Evolutionary conservation across 208 protist genomes (phyloP).

Genomic region (Leishmania gerbilli): DNA sequence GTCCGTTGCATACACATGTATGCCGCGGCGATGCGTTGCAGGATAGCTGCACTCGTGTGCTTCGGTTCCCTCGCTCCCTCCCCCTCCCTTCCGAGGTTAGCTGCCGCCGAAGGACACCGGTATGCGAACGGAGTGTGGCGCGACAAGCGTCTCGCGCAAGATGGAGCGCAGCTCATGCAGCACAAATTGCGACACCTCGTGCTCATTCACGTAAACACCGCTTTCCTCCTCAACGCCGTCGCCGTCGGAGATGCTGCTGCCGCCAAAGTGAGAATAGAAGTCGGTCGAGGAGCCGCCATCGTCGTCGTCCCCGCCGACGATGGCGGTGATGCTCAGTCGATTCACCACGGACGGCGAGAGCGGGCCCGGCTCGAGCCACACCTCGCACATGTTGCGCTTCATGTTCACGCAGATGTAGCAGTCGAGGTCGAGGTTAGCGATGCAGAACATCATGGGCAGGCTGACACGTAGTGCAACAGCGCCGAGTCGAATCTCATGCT

Average conservation of each 20-base stretch:
- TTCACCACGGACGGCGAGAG: slow-evolving; percentile 68
- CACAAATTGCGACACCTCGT: slow-evolving; percentile 67
- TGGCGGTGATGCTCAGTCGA: slow-evolving; percentile 57
- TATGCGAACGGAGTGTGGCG: slow-evolving; percentile 70
- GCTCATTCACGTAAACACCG: slow-evolving; percentile 68
- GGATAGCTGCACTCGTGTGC: background rate
- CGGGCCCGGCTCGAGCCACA: slow-evolving; percentile 78
- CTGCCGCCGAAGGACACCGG: slow-evolving; percentile 35
- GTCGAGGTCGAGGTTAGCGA: slow-evolving; percentile 76
- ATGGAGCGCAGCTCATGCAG: slow-evolving; percentile 68
- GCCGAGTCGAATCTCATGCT: slow-evolving; percentile 55
- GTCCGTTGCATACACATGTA: background rate
- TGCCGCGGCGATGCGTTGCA: background rate
- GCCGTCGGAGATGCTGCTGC: slow-evolving; percentile 30
- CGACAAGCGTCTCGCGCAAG: slow-evolving; percentile 68
- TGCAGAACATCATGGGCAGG: slow-evolving; percentile 60
- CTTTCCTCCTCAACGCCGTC: slow-evolving; percentile 26
- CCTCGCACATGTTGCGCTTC: slow-evolving; percentile 46
- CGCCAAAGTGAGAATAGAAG: slow-evolving; percentile 35
- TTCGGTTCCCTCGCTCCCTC: no score
- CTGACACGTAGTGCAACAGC: slow-evolving; percentile 51
- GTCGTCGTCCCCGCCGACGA: slow-evolving; percentile 47
- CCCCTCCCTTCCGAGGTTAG: no score
- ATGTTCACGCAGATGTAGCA: slow-evolving; percentile 81
- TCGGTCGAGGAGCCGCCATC: slow-evolving; percentile 27